These are phyloP conservation scores for Solanum microdontum DNA, from an alignment of 257 asterid species.

Conservation along the genomic window DNA sequence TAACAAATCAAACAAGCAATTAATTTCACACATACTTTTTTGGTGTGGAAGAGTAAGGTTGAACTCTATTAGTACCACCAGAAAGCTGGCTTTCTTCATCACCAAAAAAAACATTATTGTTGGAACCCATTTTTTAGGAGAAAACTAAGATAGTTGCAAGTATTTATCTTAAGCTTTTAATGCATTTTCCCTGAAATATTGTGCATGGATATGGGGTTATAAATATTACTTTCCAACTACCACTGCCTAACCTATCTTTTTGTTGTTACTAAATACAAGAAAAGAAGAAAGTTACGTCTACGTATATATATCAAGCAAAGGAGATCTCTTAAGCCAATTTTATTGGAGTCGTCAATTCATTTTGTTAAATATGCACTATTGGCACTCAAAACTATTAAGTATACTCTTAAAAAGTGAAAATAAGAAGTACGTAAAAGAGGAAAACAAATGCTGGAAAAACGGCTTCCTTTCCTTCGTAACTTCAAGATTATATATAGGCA, in stretches of 20 bases:
- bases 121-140: background rate
- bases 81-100: constrained; percentile 1
- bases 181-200: background rate
- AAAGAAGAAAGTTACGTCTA: background rate
- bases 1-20: background rate
- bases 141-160: background rate
- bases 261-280: background rate
- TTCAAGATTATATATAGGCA: no score
- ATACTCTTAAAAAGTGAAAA: no score
- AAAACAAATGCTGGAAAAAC: no score
- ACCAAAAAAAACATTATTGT: background rate
- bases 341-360: background rate
- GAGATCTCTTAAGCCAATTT: background rate
- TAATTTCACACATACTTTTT: background rate
- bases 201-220: background rate
- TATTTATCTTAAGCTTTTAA: background rate
- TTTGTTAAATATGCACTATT: background rate
- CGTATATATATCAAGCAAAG: background rate
- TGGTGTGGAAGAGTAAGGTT: background rate
- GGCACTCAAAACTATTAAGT: no score
- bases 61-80: background rate
- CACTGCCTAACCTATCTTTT: background rate
- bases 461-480: no score
- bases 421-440: no score
- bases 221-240: background rate